Conservation (phyloP, 2,329 filamentous ascomycete species). For the Trichoderma semiorbis region DNA sequence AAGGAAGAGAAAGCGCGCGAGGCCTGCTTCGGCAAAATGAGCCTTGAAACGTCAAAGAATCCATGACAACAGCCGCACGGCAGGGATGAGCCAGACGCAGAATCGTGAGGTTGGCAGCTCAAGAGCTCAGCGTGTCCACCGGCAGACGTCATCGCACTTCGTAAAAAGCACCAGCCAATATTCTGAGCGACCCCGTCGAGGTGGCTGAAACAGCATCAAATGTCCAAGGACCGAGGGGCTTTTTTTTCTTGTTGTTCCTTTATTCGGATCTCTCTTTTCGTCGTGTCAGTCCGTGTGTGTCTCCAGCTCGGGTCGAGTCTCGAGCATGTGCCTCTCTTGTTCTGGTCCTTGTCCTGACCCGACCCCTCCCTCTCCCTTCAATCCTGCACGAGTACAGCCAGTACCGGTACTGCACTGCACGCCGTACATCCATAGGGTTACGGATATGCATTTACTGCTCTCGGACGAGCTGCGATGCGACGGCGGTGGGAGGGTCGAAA, state of each 20-base stretch:
- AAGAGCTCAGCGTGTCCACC: not conserved
- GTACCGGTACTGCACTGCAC: not conserved
- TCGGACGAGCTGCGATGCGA: constrained; percentile 1
- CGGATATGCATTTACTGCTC: not conserved
- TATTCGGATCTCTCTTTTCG: not conserved
- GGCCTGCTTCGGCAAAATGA: constrained; percentile 6
- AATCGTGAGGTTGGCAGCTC: not conserved
- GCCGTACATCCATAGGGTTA: not conserved
- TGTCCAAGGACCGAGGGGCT: constrained; percentile 6
- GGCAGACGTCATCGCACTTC: not conserved
- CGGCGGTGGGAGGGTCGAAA: constrained; percentile 1
- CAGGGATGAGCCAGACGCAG: not conserved
- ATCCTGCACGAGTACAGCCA: not conserved
- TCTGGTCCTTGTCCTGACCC: not conserved
- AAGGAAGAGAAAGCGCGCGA: not conserved
- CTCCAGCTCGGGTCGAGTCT: not conserved
- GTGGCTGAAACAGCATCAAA: constrained; percentile 14
- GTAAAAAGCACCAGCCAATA: not conserved
- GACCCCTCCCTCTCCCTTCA: not conserved
- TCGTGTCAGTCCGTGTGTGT: too few species aligned
- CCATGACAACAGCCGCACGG: constrained; percentile 9
- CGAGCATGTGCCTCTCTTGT: not conserved
- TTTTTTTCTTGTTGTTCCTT: not conserved
- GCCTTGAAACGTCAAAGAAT: constrained; percentile 4
- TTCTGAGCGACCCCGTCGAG: not conserved